Evolutionary conservation across 768 basidiomycete genomes (phyloP), one percentile per base, ranked within the genome.

Genomic region (Kwoniella shandongensis): DNA sequence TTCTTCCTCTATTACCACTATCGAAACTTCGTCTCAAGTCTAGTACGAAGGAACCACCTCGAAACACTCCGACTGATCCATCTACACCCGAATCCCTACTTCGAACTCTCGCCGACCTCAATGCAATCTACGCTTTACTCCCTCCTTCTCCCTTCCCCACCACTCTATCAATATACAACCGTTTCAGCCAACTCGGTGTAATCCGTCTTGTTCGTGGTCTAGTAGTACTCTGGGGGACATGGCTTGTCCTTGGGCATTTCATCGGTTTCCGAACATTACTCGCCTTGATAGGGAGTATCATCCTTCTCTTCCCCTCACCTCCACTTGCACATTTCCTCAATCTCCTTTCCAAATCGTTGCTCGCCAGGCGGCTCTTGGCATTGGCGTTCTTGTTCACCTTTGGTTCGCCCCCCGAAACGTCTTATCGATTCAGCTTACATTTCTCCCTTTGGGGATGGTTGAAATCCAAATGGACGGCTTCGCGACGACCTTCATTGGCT

Each of bases 321-420:
- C 41, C 67, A n/a, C 36, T 73, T 7, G 64, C 66, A 2, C 62
- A 73, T 15, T 42, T 59, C 36, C 72, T 25, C 54, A 74, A 20
- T 63, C 69, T 74, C 75, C 64, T 71, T 22, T 66, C 35, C 27
- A 67, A 52, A 67, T 79, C 38, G 75, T 69, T 86, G n/a, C 86
- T 88, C 46, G 77, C 83, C 40, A 75, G 81, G n/a, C 78, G 79
- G 8, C 72, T 85, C 10, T 65, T 83, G 27, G 88, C 85, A 65
- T 61, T 84, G 4, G 85, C 86, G 3, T 91, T 89, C 69, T 77
- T 91, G 42, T 30, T 86, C 44, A 66, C 87, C 39, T 86, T 86
- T 18, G 80, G 81, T 61, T 74, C 85, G 32, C 78, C 91, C 6
- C 83, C 85, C 10, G 83, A 84, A 81, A 0, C 73, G 70, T 48